Percentiles rank a stretch among this genome's conserved stretches.
These are phyloP conservation scores for Terfezia boudieri DNA, from an alignment of 495 filamentous ascomycete species.

Conservation along the genomic window DNA sequence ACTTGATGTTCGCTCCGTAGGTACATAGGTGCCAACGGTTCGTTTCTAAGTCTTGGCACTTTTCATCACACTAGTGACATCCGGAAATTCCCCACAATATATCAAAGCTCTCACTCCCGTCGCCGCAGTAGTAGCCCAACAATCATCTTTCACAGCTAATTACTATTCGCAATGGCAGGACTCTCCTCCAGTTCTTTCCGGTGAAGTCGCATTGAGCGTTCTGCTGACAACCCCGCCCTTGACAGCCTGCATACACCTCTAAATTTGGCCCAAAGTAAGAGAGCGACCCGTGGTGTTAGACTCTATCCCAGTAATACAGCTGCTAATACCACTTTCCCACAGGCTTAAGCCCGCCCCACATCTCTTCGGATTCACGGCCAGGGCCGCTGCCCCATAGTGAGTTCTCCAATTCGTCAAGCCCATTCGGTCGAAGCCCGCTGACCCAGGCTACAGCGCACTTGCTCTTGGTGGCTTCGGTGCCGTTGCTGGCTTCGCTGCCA, in stretches of 20 bases:
- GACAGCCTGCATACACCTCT: constrained; percentile 1
- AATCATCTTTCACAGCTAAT: too few species aligned
- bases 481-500: constrained; percentile 9
- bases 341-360: not conserved
- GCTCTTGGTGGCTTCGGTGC: constrained; percentile 9
- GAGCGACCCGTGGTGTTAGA: not conserved
- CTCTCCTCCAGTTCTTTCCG: too few species aligned
- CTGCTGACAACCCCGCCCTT: not conserved
- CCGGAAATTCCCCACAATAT: too few species aligned
- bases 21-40: too few species aligned
- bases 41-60: too few species aligned
- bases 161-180: too few species aligned
- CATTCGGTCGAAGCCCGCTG: not conserved
- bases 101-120: too few species aligned
- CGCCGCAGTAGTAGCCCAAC: too few species aligned
- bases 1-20: too few species aligned
- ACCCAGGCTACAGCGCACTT: constrained; percentile 4
- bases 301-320: not conserved
- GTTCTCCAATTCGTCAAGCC: not conserved
- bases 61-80: too few species aligned
- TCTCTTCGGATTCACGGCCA: not conserved
- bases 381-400: not conserved
- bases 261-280: not conserved
- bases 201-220: not conserved
- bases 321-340: not conserved